phyloP scores from a whole-genome alignment of 164 flowering plant genomes.

The Vitis cinerea region DNA sequence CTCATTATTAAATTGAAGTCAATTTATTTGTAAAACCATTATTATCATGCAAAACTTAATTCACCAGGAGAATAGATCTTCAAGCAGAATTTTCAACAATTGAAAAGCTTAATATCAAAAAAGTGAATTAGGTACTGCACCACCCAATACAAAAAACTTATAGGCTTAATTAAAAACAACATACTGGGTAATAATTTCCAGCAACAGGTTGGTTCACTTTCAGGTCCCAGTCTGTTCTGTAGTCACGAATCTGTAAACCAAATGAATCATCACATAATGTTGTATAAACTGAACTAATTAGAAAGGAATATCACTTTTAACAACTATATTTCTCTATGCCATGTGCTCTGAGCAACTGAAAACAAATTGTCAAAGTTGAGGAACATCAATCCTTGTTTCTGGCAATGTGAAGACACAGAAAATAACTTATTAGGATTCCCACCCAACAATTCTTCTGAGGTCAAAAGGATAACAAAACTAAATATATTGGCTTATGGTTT shows the following conservation, averaged over 20 bases:
- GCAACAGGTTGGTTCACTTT: conserved; percentile 84
- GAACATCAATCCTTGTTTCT: too few relatives aligned
- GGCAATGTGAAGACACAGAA: too few relatives aligned
- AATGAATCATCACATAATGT: background rate
- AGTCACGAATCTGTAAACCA: conserved; percentile 74
- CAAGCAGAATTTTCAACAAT: background rate
- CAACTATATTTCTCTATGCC: background rate
- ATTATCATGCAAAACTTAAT: background rate
- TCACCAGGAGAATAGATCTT: background rate
- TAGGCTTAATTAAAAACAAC: conserved; percentile 20
- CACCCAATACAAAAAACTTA: background rate
- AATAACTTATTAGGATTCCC: too few relatives aligned
- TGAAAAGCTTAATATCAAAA: background rate
- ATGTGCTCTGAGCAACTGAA: background rate
- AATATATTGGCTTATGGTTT: too few relatives aligned
- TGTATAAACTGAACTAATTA: background rate
- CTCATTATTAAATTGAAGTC: background rate
- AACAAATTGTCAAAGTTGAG: background rate
- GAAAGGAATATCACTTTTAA: background rate
- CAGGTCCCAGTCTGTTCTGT: conserved; percentile 84
- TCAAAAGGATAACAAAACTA: too few relatives aligned
- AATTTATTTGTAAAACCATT: background rate
- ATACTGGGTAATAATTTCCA: conserved; percentile 95
- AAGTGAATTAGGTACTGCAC: too few relatives aligned
- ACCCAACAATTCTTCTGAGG: too few relatives aligned